Evolutionary conservation across 2,329 filamentous ascomycete genomes (phyloP).

Genomic region (Fusarium chuoi): DNA sequence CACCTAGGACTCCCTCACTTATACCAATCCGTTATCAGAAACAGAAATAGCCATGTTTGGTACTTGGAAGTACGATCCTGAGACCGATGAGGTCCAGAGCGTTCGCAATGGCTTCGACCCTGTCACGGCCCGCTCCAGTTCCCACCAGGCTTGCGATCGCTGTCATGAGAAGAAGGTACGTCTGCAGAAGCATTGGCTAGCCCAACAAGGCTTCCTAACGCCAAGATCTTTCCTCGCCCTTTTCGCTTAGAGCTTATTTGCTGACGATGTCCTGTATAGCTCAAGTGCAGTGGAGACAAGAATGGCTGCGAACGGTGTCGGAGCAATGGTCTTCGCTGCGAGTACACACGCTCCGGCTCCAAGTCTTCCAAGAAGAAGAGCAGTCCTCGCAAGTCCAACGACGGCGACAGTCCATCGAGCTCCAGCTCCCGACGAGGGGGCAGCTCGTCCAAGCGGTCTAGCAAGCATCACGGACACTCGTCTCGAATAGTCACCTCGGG

Average conservation of each 20-base stretch:
- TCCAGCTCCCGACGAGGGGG: conserved; percentile 33
- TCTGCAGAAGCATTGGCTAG: background rate
- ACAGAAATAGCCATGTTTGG: conserved; percentile 49
- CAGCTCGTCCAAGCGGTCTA: conserved; percentile 37
- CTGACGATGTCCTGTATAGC: conserved; percentile 39
- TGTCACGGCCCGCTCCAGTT: conserved; percentile 51
- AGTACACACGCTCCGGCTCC: conserved; percentile 50
- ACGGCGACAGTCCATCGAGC: conserved; percentile 34
- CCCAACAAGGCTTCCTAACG: background rate
- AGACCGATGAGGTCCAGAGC: conserved; percentile 52
- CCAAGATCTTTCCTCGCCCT: background rate
- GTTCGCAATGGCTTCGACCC: conserved; percentile 51
- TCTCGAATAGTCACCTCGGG: conserved; percentile 24
- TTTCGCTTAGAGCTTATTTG: background rate
- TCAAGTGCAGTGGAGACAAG: conserved; percentile 53
- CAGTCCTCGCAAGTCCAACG: conserved; percentile 35
- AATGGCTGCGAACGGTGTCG: conserved; percentile 51
- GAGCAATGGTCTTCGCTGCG: conserved; percentile 46
- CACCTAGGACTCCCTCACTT: conserved; percentile 7
- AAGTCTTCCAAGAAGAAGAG: conserved; percentile 47
- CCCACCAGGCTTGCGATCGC: conserved; percentile 52
- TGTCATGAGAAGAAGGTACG: conserved; percentile 54
- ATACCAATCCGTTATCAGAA: background rate
- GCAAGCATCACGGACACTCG: conserved; percentile 35
- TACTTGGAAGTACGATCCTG: conserved; percentile 53